phyloP scores from a whole-genome alignment of 306 rosid species.

The Datisca glomerata region DNA sequence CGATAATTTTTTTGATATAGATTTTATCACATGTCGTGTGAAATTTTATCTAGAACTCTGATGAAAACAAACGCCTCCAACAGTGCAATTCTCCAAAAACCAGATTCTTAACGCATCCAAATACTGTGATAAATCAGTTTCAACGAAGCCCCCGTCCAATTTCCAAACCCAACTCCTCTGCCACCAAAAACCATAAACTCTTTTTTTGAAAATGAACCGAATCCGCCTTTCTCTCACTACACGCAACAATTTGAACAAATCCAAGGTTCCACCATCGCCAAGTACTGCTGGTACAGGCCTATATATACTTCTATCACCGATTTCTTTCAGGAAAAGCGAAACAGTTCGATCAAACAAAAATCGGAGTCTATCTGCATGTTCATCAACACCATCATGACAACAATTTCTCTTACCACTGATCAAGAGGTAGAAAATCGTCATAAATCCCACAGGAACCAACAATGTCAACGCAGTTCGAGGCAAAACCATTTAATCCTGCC shows the following conservation, averaged over 20 bases:
- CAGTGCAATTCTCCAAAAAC: constrained; percentile 28
- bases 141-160: constrained; percentile 22
- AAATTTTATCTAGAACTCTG: too few species aligned
- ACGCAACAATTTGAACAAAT: constrained; percentile 48
- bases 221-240: constrained; percentile 67
- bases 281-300: constrained; percentile 57
- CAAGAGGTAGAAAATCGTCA: constrained; percentile 6
- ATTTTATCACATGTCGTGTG: too few species aligned
- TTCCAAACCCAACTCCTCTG: constrained; percentile 36
- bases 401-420: constrained; percentile 11
- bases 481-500: constrained; percentile 55
- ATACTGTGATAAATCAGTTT: constrained; percentile 52
- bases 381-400: constrained; percentile 11
- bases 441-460: constrained; percentile 21
- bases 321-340: constrained; percentile 34
- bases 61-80: constrained; percentile 13
- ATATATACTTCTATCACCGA: constrained; percentile 20
- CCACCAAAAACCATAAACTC: constrained; percentile 55
- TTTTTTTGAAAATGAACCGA: constrained; percentile 33
- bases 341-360: constrained; percentile 39
- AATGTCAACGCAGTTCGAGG: constrained; percentile 31
- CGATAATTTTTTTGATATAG: too few species aligned
- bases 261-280: constrained; percentile 38
- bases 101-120: constrained; percentile 54
- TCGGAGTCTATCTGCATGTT: constrained; percentile 21